Conservation (phyloP, 345 rosid genomes). For the Populus davidiana region DNA sequence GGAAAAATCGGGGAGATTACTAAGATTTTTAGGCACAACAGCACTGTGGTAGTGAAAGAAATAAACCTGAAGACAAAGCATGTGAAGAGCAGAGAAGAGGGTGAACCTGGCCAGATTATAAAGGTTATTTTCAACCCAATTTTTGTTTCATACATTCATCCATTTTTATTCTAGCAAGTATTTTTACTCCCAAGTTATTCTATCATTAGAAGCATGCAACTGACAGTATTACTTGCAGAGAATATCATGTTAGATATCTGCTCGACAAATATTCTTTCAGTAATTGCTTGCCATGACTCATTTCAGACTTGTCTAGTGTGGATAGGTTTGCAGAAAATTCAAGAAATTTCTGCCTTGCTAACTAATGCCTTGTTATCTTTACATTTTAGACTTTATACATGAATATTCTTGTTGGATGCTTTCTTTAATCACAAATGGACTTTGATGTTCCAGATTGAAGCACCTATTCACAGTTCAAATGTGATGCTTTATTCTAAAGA, state of each 20-base stretch:
- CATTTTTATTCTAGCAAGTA: background rate
- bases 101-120: constrained; percentile 76
- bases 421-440: background rate
- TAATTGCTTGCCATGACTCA: background rate
- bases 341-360: background rate
- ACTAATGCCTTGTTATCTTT: background rate
- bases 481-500: constrained; percentile 94
- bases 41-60: constrained; percentile 65
- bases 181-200: background rate
- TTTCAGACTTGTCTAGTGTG: background rate
- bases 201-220: background rate
- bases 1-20: constrained; percentile 81
- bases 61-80: constrained; percentile 94
- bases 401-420: background rate
- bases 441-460: constrained; percentile 69
- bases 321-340: background rate
- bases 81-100: constrained; percentile 82
- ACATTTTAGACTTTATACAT: background rate
- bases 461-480: constrained; percentile 90
- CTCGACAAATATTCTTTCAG: background rate
- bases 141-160: background rate
- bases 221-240: background rate
- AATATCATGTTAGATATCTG: background rate
- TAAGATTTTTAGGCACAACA: constrained; percentile 71
- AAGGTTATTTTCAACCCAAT: constrained; percentile 46